phyloP scores from a whole-genome alignment of 1,139 yeast genomes.

The Torulaspora globosa region DNA sequence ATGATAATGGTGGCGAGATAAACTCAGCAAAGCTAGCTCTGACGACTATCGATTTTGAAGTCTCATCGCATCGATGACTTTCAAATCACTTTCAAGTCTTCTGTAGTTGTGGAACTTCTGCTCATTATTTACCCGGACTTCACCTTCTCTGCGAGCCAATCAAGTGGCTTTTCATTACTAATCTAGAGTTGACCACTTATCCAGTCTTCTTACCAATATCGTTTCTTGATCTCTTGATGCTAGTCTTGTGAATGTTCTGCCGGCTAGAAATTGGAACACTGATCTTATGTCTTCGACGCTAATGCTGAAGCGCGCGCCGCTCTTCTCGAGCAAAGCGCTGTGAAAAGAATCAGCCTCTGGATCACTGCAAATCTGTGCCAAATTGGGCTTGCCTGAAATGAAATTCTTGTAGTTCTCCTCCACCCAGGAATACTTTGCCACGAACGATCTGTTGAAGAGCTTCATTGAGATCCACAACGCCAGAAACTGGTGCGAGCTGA shows the following conservation, averaged over 20 bases:
- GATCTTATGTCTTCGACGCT: slow-evolving; percentile 10
- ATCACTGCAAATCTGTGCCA: background rate
- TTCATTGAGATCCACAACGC: slow-evolving; percentile 29
- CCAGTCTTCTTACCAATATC: slow-evolving; percentile 13
- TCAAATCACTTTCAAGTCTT: background rate
- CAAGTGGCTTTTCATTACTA: background rate
- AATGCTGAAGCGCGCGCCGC: slow-evolving; percentile 1
- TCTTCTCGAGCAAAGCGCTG: slow-evolving; percentile 2
- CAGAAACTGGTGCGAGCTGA: slow-evolving; percentile 23
- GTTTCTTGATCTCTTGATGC: slow-evolving; percentile 18
- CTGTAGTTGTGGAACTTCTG: background rate
- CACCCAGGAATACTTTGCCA: slow-evolving; percentile 22
- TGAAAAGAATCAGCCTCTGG: slow-evolving; percentile 6
- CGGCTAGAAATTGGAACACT: slow-evolving; percentile 19
- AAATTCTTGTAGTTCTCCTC: slow-evolving; percentile 8
- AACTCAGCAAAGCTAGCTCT: background rate
- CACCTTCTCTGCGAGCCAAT: background rate
- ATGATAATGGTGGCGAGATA: background rate
- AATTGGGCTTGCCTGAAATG: background rate
- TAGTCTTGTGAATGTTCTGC: slow-evolving; percentile 23
- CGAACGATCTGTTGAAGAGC: slow-evolving; percentile 15
- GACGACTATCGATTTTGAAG: too few relatives aligned
- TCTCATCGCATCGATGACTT: slow-evolving; percentile 3
- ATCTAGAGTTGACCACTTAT: background rate
- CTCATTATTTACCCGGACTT: background rate